phyloP scores from a whole-genome alignment of 352 stramenopile species.

The Phytopythium vexans region DNA sequence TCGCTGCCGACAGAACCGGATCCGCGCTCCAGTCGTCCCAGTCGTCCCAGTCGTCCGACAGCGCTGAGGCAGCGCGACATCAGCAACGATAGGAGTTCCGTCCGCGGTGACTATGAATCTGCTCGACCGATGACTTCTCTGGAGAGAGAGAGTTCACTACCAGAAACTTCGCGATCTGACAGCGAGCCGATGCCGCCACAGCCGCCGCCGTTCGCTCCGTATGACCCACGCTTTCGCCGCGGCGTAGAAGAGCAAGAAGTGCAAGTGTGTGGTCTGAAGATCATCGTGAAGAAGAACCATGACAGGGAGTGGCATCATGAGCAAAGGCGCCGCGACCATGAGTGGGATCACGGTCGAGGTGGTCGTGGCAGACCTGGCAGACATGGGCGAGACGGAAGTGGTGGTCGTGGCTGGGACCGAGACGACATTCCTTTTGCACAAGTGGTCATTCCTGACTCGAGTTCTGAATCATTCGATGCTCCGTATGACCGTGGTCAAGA shows the following conservation, averaged over 20 bases:
- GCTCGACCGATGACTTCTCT: background rate
- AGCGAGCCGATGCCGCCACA: constrained; percentile 6
- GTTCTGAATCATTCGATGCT: background rate
- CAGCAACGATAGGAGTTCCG: background rate
- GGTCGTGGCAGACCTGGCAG: constrained; percentile 3
- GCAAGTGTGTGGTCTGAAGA: constrained; percentile 36
- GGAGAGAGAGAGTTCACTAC: background rate
- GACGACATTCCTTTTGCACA: constrained; percentile 6
- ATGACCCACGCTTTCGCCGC: constrained; percentile 15
- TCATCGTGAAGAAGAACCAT: constrained; percentile 22
- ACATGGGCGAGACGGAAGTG: constrained; percentile 7
- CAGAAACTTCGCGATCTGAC: background rate
- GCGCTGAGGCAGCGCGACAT: constrained; percentile 3
- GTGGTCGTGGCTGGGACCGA: constrained; percentile 17
- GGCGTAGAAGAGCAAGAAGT: constrained; percentile 24
- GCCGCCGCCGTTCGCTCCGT: background rate
- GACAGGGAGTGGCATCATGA: constrained; percentile 4
- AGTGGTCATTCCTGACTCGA: background rate
- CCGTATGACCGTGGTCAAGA: too few relatives aligned
- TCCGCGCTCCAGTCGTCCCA: too few relatives aligned
- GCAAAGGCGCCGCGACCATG: constrained; percentile 2
- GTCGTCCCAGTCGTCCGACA: background rate
- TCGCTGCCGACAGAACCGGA: too few relatives aligned
- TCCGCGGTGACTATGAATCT: constrained; percentile 12
- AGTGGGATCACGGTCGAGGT: constrained; percentile 1